Evolutionary conservation across 2,329 filamentous ascomycete genomes (phyloP).

Genomic region (Alternaria infectoria): DNA sequence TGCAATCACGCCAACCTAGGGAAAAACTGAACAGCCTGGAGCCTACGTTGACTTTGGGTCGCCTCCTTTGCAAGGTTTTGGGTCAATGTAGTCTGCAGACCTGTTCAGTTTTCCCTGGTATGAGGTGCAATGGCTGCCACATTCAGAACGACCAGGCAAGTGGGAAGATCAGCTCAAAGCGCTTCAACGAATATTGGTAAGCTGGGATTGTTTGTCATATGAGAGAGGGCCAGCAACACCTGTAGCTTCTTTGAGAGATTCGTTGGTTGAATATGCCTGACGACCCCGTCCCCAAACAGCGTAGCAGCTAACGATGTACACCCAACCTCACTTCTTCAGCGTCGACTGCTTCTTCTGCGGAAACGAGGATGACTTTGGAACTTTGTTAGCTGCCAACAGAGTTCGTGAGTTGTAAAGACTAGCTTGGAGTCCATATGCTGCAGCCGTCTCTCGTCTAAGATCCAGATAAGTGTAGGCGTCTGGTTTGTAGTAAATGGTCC

Average conservation of each 20-base stretch:
- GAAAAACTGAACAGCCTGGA: no score
- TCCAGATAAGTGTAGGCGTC: conserved; percentile 61
- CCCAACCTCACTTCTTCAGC: not conserved
- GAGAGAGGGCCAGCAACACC: not conserved
- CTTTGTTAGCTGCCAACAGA: conserved; percentile 30
- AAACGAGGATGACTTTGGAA: conserved; percentile 3
- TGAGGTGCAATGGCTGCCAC: not conserved
- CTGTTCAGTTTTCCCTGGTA: no score
- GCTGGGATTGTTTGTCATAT: not conserved
- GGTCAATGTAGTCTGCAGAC: no score
- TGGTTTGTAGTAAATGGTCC: conserved; percentile 78
- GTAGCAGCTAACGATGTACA: not conserved
- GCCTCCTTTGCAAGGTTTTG: no score
- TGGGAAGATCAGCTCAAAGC: not conserved
- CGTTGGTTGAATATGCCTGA: not conserved
- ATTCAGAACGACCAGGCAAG: not conserved
- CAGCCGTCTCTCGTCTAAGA: conserved; percentile 48
- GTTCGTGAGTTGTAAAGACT: conserved; percentile 53
- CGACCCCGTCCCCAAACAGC: not conserved
- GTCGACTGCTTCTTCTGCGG: conserved; percentile 21
- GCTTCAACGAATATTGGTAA: not conserved
- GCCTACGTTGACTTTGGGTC: no score
- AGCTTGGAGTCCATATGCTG: conserved; percentile 49
- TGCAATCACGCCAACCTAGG: no score
- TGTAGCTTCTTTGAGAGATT: not conserved